Base-by-base conservation (phyloP, 139 green algal species). In the Tetradesmus obliquus region DNA sequence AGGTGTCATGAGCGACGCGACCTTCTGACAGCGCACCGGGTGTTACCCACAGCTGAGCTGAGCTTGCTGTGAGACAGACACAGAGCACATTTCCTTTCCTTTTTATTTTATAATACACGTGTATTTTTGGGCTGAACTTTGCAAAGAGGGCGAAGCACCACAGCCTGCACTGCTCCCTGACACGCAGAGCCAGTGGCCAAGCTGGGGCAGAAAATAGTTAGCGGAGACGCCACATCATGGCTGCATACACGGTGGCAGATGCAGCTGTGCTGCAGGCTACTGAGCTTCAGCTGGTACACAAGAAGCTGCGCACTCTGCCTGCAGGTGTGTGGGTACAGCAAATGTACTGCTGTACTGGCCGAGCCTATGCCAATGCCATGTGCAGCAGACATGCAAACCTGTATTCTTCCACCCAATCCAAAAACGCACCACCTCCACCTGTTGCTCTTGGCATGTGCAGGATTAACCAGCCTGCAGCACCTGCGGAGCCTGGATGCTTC, bases 271-370 rank as follows among this genome's bases (percentile, higher is more conserved):
- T 89, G 84, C 84, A 89, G 17, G 62, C 84, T 45, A 22, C 32
- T 8, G 24, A 57, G 13, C 62, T 89, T 0, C 60, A 81, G 62
- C 84, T 89, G 19, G 32, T 89, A 15, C 62, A 89, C 60, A 74
- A 45, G n/a, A 89, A 89, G 62, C 62, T 89, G 13, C 20, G 55
- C 19, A 15, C 84, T 19, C 32, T 89, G 62, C 84, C 84, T 45
- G 12, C 32, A 53, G 84, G 84, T 89, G 7, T 5, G 19, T 4
- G 54, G 60, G n/a, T 4, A 54, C 51, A n/a, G 13, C 12, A 32
- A n/a, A 32, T 60, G 45, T 24, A n/a, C 45, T 85, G 80, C 53
- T 85, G 80, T 60, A 76, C 17, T 76, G 66, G 17, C 66, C 7
- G 17, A 24, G 66, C 66, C n/a, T 13, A 9, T 24, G 66, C 66